Conservation (phyloP, 371 early-diverging fungal genomes). For the Mucor mucedo region DNA sequence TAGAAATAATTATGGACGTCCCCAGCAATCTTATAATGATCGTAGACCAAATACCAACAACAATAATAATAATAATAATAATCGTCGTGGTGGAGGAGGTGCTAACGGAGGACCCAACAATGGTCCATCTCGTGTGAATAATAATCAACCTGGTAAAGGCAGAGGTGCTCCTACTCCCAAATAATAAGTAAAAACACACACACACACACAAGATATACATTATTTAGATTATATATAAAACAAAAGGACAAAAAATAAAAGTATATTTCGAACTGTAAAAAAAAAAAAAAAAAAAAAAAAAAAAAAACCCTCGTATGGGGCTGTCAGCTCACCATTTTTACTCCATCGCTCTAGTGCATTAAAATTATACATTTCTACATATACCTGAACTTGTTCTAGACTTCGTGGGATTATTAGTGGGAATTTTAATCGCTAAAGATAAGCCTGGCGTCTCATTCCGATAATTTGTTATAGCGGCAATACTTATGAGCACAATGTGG, state of each 20-base stretch:
- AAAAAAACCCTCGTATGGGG: background rate
- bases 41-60: conserved; percentile 11
- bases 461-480: no score
- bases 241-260: no score
- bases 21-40: conserved; percentile 9
- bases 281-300: background rate
- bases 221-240: background rate
- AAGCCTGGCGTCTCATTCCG: no score
- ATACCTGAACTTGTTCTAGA: no score
- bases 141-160: conserved; percentile 16
- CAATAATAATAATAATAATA: conserved; percentile 8
- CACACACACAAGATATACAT: conserved; percentile 2
- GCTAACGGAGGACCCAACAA: background rate
- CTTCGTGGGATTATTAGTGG: no score
- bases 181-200: conserved; percentile 1
- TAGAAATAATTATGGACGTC: conserved; percentile 4
- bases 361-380: no score
- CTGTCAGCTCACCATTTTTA: no score
- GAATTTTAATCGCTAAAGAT: no score
- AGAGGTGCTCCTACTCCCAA: conserved; percentile 17
- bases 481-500: no score
- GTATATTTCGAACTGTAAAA: no score
- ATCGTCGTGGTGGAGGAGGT: conserved; percentile 3
- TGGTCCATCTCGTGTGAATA: background rate
- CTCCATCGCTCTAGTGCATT: no score